These are phyloP conservation scores for Asterophora parasitica DNA, from an alignment of 768 basidiomycete genomes.

Conservation along the genomic window DNA sequence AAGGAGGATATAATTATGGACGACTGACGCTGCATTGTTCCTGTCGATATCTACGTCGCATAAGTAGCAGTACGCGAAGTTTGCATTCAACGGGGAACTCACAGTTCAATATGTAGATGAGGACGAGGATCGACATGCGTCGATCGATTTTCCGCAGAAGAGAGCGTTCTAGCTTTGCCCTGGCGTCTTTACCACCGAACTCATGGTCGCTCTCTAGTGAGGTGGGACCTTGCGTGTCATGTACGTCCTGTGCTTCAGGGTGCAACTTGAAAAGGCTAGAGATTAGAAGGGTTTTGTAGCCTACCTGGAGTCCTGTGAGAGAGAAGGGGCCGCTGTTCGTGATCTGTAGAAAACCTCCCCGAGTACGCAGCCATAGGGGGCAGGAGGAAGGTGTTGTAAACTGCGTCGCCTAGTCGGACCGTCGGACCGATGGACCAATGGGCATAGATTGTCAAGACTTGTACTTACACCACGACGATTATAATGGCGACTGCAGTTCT, in stretches of 20 bases:
- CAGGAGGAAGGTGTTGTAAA: no score
- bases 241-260: not conserved
- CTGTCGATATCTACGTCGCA: constrained; percentile 54
- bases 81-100: constrained; percentile 18
- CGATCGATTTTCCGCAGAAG: constrained; percentile 53
- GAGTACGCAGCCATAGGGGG: constrained; percentile 4
- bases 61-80: not conserved
- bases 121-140: constrained; percentile 48
- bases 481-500: constrained; percentile 40
- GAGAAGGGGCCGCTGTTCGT: constrained; percentile 15
- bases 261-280: not conserved
- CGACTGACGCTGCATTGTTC: constrained; percentile 51
- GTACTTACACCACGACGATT: not conserved
- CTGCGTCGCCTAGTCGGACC: no score
- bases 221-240: not conserved
- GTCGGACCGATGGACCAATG: no score
- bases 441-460: no score
- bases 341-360: not conserved
- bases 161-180: constrained; percentile 45
- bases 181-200: constrained; percentile 43
- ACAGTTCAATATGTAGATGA: constrained; percentile 51
- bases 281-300: not conserved
- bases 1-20: not conserved
- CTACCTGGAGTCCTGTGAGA: constrained; percentile 2
- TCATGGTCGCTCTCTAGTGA: constrained; percentile 21